Conservation (phyloP, 805 yeast species). For the Yueomyces sp. region DNA sequence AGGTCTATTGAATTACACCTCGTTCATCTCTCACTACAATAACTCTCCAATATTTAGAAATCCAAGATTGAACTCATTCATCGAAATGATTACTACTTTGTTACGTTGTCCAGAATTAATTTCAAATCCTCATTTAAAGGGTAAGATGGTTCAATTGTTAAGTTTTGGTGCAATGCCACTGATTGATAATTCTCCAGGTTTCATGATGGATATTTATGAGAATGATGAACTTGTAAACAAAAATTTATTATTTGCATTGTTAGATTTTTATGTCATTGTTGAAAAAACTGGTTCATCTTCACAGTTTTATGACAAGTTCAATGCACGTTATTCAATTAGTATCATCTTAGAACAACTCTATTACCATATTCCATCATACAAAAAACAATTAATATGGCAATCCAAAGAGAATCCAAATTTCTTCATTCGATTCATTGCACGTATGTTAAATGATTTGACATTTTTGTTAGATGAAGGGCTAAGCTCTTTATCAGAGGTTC, state of each 20-base stretch:
- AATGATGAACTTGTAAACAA: conserved; percentile 47
- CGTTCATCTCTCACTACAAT: conserved; percentile 42
- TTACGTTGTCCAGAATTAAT: conserved; percentile 75
- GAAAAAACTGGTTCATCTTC: conserved; percentile 93
- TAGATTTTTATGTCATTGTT: conserved; percentile 86
- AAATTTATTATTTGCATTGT: conserved; percentile 65
- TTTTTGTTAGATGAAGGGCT: conserved; percentile 84
- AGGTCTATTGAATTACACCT: conserved; percentile 61
- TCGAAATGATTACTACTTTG: conserved; percentile 61
- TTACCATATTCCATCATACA: conserved; percentile 50
- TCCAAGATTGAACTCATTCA: conserved; percentile 40
- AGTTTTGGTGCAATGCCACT: conserved; percentile 58
- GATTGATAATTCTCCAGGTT: conserved; percentile 52
- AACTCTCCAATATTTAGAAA: conserved; percentile 44
- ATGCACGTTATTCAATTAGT: conserved; percentile 77
- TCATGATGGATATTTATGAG: conserved; percentile 53
- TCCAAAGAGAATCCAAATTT: conserved; percentile 62
- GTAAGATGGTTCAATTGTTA: conserved; percentile 67
- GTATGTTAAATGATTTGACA: conserved; percentile 90
- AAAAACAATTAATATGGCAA: conserved; percentile 53
- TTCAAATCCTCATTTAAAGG: conserved; percentile 88
- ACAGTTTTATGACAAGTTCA: conserved; percentile 93
- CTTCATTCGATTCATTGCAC: conserved; percentile 83
- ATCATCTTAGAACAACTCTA: conserved; percentile 73
- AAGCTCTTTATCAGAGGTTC: conserved; percentile 65